Percentiles rank a stretch among this genome's conserved stretches.
Conservation (phyloP, 2,329 filamentous ascomycete species). For the Lachnellula hyalina region DNA sequence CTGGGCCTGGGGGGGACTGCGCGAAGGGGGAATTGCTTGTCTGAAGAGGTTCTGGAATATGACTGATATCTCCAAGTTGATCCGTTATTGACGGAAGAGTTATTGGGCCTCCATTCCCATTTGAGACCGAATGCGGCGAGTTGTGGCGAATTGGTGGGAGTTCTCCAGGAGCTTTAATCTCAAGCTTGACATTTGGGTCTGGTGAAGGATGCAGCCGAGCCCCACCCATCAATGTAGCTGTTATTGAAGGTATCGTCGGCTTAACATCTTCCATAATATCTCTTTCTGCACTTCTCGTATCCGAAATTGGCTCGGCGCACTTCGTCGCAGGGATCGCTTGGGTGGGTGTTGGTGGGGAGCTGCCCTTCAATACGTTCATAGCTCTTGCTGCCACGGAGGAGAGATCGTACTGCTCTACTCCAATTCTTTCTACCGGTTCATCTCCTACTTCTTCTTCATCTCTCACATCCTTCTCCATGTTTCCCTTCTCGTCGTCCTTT, state of each 20-base stretch:
- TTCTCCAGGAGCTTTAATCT: slow-evolving; percentile 17
- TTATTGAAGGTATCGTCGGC: slow-evolving; percentile 19
- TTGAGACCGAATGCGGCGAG: slow-evolving; percentile 24
- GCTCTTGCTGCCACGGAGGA: slow-evolving; percentile 6
- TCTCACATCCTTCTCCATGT: slow-evolving; percentile 18
- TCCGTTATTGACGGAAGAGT: slow-evolving; percentile 29
- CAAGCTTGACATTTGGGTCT: slow-evolving; percentile 15
- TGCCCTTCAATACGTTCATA: slow-evolving; percentile 1
- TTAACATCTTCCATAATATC: slow-evolving; percentile 20
- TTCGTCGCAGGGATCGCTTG: neutral
- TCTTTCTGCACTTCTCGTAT: neutral
- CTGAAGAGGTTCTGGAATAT: slow-evolving; percentile 19
- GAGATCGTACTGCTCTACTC: slow-evolving; percentile 8
- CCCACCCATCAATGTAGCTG: slow-evolving; percentile 6
- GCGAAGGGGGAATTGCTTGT: slow-evolving; percentile 20
- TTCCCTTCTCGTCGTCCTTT: slow-evolving; percentile 24
- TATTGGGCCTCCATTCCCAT: slow-evolving; percentile 23
- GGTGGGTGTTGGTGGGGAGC: neutral
- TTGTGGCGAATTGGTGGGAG: slow-evolving; percentile 27
- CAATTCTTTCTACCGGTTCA: neutral
- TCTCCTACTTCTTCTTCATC: slow-evolving; percentile 1
- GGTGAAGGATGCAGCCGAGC: slow-evolving; percentile 9
- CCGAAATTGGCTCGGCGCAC: neutral
- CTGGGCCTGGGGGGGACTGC: slow-evolving; percentile 27
- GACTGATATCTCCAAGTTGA: slow-evolving; percentile 27